Base-by-base conservation (phyloP, 768 basidiomycete species). In the Leucogyrophana mollusca region DNA sequence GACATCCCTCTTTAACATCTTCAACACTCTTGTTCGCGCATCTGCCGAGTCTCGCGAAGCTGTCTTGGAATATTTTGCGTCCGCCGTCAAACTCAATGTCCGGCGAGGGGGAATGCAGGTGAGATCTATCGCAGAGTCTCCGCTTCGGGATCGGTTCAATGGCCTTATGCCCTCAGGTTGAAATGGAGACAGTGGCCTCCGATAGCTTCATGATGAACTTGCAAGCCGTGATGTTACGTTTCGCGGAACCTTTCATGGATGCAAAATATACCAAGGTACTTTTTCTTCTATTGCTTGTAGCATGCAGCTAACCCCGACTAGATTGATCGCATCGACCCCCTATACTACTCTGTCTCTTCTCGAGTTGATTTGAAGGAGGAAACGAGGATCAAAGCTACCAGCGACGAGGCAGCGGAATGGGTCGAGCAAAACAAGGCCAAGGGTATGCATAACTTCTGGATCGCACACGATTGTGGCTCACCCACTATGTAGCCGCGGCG, bases 181-280 rank as follows among this genome's bases (percentile, higher is more conserved):
- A 97, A 47, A 79, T 83, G 1, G 77, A 79, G 9, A 91, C 90
- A 0, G 94, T 98, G 9, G 82, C 94, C 1, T 83, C 83, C 1
- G 95, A 99, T 60, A 85, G 89, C 46, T 97, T 93, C 64, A 88
- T 99, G 86, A 76, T 90, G 49, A 98, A 97, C 56, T 58, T 94
- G 24, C 89, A 94, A 55, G 76, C 75, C n/a, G 70, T 96, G 11
- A 66, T 98, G 18, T 73, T 93, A 38, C 80, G 83, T 11, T 87
- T 99, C 57, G 86, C 92, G 22, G 91, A 94, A 54, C 95, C 95
- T 0, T 95, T 97, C 58, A 91, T 98, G 76, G 95, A 98, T 62
- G 83, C 89, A 1, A 81, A 77, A 44, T 97, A 86, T 56, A 80
- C 85, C 34, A 98, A 96, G 78, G 94, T 88, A 47, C 21, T 56